These are phyloP conservation scores for Helenozyma baotianmanensis DNA, from an alignment of 805 yeast species.

Conservation along the genomic window DNA sequence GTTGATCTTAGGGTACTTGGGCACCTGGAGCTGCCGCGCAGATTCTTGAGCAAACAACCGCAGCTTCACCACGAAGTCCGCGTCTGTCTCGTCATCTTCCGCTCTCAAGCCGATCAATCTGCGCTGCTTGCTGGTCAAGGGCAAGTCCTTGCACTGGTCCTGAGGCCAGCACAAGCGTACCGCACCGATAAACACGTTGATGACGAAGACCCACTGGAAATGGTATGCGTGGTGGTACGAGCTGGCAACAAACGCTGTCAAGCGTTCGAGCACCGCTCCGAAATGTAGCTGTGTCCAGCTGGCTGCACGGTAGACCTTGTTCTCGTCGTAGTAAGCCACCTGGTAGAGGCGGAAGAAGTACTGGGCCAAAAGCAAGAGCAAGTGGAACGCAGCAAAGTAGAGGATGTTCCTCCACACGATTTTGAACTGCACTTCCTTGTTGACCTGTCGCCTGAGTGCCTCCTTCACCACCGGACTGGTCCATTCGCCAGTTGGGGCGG, in stretches of 20 bases:
- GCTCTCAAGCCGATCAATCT: slow-evolving; percentile 38
- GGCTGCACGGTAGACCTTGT: slow-evolving; percentile 7
- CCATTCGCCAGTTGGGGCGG: slow-evolving; percentile 27
- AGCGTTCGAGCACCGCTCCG: not conserved
- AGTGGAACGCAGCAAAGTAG: slow-evolving; percentile 22
- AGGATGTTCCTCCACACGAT: slow-evolving; percentile 26
- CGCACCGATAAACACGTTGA: slow-evolving; percentile 24
- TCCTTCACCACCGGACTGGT: slow-evolving; percentile 38
- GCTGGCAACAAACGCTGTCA: not conserved
- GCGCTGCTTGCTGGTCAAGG: slow-evolving; percentile 44
- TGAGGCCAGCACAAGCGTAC: slow-evolving; percentile 33
- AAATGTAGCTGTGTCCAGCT: slow-evolving; percentile 4
- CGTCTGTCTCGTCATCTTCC: slow-evolving; percentile 5
- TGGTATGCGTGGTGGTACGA: slow-evolving; percentile 3
- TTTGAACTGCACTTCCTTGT: slow-evolving; percentile 34
- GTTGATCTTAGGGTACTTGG: slow-evolving; percentile 17
- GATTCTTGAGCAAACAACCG: slow-evolving; percentile 17
- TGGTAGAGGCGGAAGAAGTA: slow-evolving; percentile 7
- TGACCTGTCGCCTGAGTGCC: slow-evolving; percentile 43
- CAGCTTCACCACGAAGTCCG: slow-evolving; percentile 19
- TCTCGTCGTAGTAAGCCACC: slow-evolving; percentile 6
- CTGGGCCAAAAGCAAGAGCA: slow-evolving; percentile 14
- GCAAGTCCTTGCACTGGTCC: slow-evolving; percentile 50
- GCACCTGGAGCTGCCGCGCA: slow-evolving; percentile 12
- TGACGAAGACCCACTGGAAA: slow-evolving; percentile 16